Percentiles rank a stretch among this genome's conserved stretches.
phyloP scores from a whole-genome alignment of 129 eudicot species.

The Flaveria sonorensis region DNA sequence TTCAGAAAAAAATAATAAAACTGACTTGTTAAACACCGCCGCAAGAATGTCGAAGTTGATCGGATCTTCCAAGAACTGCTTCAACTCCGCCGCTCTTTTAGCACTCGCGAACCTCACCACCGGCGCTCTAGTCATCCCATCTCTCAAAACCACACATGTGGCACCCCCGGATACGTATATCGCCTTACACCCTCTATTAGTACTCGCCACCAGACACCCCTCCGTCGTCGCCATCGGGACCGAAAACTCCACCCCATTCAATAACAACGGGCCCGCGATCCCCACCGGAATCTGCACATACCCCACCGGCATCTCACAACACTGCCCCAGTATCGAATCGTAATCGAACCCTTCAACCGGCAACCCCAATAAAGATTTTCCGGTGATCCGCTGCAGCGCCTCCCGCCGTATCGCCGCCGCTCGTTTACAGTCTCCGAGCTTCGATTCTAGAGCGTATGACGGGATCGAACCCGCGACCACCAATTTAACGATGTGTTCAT shows the following conservation, averaged over 20 bases:
- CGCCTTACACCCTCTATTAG: slow-evolving; percentile 63
- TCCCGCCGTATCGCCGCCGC: slow-evolving; percentile 55
- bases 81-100: slow-evolving; percentile 57
- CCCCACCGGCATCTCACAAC: slow-evolving; percentile 88
- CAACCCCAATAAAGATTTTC: slow-evolving; percentile 56
- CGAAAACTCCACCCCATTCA: slow-evolving; percentile 43
- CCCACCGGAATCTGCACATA: slow-evolving; percentile 69
- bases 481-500: slow-evolving; percentile 44
- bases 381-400: slow-evolving; percentile 59
- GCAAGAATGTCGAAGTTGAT: slow-evolving; percentile 49
- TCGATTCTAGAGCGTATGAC: slow-evolving; percentile 56
- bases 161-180: slow-evolving; percentile 55
- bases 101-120: slow-evolving; percentile 56
- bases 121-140: slow-evolving; percentile 66
- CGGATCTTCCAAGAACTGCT: slow-evolving; percentile 57
- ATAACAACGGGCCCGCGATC: slow-evolving; percentile 58
- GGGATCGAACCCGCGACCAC: slow-evolving; percentile 52
- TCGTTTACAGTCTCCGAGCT: slow-evolving; percentile 56
- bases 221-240: slow-evolving; percentile 76
- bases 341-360: slow-evolving; percentile 69
- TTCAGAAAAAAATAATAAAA: background rate
- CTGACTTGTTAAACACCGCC: slow-evolving; percentile 62
- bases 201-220: slow-evolving; percentile 61
- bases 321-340: slow-evolving; percentile 70
- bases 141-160: slow-evolving; percentile 41